Percentiles rank a stretch among this genome's conserved stretches.
These are phyloP conservation scores for Wolfiporia cocos DNA, from an alignment of 1,284 basidiomycete genomes.

Conservation along the genomic window DNA sequence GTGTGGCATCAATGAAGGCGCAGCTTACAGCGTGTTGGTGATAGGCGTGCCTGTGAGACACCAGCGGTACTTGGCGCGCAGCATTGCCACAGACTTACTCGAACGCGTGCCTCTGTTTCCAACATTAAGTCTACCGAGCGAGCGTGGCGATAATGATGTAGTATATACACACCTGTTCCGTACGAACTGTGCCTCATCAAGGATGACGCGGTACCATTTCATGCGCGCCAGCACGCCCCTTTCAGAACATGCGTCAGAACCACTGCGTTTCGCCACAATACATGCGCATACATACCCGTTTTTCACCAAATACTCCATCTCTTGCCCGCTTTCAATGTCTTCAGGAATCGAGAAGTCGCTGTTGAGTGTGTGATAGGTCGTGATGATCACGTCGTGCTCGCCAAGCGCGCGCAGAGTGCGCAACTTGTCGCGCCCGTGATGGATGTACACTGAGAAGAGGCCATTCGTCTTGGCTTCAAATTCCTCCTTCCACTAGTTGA, in stretches of 20 bases:
- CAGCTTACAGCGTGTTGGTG: constrained; percentile 54
- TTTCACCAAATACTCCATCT: constrained; percentile 38
- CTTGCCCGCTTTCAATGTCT: constrained; percentile 38
- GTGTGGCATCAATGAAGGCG: background rate
- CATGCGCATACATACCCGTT: constrained; percentile 36
- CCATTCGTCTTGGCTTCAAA: constrained; percentile 56
- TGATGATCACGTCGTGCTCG: constrained; percentile 57
- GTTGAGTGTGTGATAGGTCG: constrained; percentile 61
- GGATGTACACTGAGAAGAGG: constrained; percentile 57
- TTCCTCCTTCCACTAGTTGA: constrained; percentile 66
- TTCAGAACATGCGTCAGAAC: constrained; percentile 3
- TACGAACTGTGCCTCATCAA: constrained; percentile 70
- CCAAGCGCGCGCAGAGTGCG: constrained; percentile 38
- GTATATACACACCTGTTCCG: constrained; percentile 46
- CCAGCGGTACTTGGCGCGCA: constrained; percentile 61
- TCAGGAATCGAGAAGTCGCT: constrained; percentile 46
- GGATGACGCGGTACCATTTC: constrained; percentile 55
- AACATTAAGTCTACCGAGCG: too few species aligned
- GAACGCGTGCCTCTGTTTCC: constrained; percentile 44
- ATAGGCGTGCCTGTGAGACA: constrained; percentile 69
- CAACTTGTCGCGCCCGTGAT: constrained; percentile 63
- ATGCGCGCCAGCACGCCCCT: constrained; percentile 51
- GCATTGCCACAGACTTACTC: constrained; percentile 49
- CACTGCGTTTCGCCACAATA: background rate
- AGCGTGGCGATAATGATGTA: too few species aligned